Evolutionary conservation across 495 filamentous ascomycete species (phyloP).

Genomic region (Elaphomyces granulatus): DNA sequence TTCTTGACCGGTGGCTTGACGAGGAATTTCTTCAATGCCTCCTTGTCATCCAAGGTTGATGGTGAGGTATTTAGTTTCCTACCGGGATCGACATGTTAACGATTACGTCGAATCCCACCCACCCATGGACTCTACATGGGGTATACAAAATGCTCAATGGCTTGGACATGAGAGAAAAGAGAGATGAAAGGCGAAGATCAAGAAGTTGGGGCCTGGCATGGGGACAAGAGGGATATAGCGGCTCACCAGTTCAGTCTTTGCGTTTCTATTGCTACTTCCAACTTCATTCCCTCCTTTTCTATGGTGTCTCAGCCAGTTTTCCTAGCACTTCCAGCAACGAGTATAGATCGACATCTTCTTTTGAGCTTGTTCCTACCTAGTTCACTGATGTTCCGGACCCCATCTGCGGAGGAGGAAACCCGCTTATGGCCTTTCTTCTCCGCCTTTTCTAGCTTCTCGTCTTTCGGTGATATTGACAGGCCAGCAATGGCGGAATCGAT

Average conservation of each 20-base stretch:
- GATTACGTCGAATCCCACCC: no score
- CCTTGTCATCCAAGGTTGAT: slow-evolving; percentile 59
- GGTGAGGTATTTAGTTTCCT: slow-evolving; percentile 90
- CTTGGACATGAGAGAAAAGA: neutral
- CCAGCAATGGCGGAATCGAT: slow-evolving; percentile 79
- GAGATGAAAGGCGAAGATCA: neutral
- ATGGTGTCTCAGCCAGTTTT: neutral
- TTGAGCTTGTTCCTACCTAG: slow-evolving; percentile 55
- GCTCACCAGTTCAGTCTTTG: slow-evolving; percentile 76
- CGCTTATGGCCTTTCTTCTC: slow-evolving; percentile 45
- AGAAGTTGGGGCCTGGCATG: slow-evolving; percentile 4
- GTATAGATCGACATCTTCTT: no score
- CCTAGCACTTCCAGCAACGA: neutral
- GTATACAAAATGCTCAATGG: neutral
- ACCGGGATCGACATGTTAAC: slow-evolving; percentile 1
- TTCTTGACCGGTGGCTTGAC: slow-evolving; percentile 75
- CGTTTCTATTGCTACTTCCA: slow-evolving; percentile 74
- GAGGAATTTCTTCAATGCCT: slow-evolving; percentile 64
- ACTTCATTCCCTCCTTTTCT: slow-evolving; percentile 63
- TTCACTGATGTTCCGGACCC: slow-evolving; percentile 72
- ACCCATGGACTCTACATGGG: no score
- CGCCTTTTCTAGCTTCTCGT: slow-evolving; percentile 37
- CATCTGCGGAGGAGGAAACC: slow-evolving; percentile 48
- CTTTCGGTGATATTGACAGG: slow-evolving; percentile 49
- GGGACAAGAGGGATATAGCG: slow-evolving; percentile 15